A percentile compares a stretch with the other conserved stretches of the same genome.
These are phyloP conservation scores for Daedalea quercina DNA, from an alignment of 768 basidiomycete genomes.

Conservation along the genomic window DNA sequence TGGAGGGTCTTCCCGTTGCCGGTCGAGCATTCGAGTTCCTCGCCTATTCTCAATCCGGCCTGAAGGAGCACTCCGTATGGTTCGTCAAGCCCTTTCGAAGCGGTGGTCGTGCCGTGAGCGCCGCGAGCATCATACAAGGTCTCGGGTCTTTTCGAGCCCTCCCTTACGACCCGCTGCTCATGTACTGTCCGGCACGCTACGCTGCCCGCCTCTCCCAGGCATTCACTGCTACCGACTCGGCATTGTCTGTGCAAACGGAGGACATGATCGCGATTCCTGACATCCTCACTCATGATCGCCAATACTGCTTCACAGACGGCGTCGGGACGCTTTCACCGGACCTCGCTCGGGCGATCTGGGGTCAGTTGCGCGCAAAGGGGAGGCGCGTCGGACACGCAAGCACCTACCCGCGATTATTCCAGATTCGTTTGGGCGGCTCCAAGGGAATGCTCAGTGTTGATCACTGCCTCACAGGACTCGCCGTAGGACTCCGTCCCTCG, in stretches of 20 bases:
- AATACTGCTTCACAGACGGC: slow-evolving; percentile 61
- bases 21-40: slow-evolving; percentile 54
- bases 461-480: slow-evolving; percentile 38
- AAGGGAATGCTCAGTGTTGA: slow-evolving; percentile 65
- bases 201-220: slow-evolving; percentile 69
- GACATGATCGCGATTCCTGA: slow-evolving; percentile 39
- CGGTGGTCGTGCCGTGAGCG: slow-evolving; percentile 28
- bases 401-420: slow-evolving; percentile 43
- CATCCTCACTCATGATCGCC: slow-evolving; percentile 28
- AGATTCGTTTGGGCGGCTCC: slow-evolving; percentile 57
- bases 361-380: slow-evolving; percentile 31
- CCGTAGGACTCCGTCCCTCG: slow-evolving; percentile 46
- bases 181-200: slow-evolving; percentile 61
- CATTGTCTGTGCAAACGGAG: slow-evolving; percentile 35
- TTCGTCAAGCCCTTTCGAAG: slow-evolving; percentile 53
- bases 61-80: slow-evolving; percentile 55
- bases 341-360: slow-evolving; percentile 46
- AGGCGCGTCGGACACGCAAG: slow-evolving; percentile 29
- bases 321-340: slow-evolving; percentile 57
- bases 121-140: slow-evolving; percentile 43
- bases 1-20: slow-evolving; percentile 47
- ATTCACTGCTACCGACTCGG: slow-evolving; percentile 68
- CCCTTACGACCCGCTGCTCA: slow-evolving; percentile 37
- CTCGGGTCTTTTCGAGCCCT: slow-evolving; percentile 50
- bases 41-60: slow-evolving; percentile 67